A percentile compares a stretch with the other conserved stretches of the same genome.
These are phyloP conservation scores for Diplocarpon rosae DNA, from an alignment of 2,329 filamentous ascomycete genomes.

Conservation along the genomic window DNA sequence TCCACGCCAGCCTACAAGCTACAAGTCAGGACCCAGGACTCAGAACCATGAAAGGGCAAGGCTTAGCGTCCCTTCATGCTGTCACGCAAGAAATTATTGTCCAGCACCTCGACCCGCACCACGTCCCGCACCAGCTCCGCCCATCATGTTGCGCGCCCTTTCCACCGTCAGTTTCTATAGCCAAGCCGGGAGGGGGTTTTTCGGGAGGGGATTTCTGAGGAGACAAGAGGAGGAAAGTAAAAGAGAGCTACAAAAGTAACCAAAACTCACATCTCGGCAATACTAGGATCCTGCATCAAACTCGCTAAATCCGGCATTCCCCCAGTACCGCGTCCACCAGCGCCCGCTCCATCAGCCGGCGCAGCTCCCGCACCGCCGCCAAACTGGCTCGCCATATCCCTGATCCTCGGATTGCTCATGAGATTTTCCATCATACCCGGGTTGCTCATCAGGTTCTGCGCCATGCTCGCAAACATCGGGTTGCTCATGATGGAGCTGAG, in stretches of 20 bases:
- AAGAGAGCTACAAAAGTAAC: neutral
- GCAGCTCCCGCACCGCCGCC: slow-evolving; percentile 35
- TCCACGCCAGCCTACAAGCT: too few species aligned
- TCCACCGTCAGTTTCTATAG: slow-evolving; percentile 3
- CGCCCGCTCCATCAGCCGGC: slow-evolving; percentile 38
- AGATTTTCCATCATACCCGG: slow-evolving; percentile 83
- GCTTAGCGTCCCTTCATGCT: too few species aligned
- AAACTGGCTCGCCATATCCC: slow-evolving; percentile 78
- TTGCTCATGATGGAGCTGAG: slow-evolving; percentile 84
- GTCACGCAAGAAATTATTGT: neutral
- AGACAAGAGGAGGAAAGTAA: neutral
- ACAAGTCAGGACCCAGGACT: too few species aligned
- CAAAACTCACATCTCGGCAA: slow-evolving; percentile 78
- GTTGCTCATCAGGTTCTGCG: slow-evolving; percentile 94
- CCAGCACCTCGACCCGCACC: slow-evolving; percentile 24
- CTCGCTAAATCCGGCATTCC: slow-evolving; percentile 81
- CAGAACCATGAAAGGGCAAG: too few species aligned
- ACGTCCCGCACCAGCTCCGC: slow-evolving; percentile 26
- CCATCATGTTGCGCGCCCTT: slow-evolving; percentile 58
- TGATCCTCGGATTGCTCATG: slow-evolving; percentile 85
- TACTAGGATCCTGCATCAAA: slow-evolving; percentile 84
- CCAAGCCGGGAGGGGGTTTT: neutral
- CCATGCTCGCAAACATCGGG: slow-evolving; percentile 97
- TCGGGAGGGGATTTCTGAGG: too few species aligned
- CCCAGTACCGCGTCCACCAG: slow-evolving; percentile 39